Percentiles rank a stretch among this genome's conserved stretches.
phyloP scores from a whole-genome alignment of 2,329 filamentous ascomycete species.

The Endothia cerciana region DNA sequence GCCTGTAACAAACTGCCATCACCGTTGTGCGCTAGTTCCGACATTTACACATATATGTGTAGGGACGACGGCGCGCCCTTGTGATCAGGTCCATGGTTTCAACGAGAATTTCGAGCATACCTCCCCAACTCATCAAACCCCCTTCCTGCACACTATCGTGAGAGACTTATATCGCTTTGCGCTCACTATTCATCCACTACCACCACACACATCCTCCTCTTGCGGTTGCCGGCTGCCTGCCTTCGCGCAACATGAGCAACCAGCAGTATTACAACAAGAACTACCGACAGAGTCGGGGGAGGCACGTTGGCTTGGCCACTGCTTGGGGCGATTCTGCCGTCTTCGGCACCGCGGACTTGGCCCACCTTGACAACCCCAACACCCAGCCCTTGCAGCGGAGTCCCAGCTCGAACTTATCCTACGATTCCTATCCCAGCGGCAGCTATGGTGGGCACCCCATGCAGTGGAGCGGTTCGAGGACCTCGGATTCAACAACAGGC shows the following conservation, averaged over 20 bases:
- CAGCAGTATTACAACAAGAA: not conserved
- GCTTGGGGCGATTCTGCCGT: not conserved
- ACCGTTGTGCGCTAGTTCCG: not conserved
- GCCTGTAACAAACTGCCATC: slow-evolving; percentile 3
- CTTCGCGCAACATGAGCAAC: not conserved
- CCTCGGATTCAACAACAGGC: slow-evolving; percentile 5
- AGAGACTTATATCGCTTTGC: not conserved
- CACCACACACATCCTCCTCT: not conserved
- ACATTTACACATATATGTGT: slow-evolving; percentile 18
- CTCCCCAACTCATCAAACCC: not conserved
- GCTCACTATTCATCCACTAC: not conserved
- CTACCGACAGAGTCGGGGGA: not conserved
- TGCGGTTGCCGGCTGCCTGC: not conserved
- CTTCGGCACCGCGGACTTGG: not conserved
- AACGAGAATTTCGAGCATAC: slow-evolving; percentile 2
- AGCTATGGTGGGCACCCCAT: slow-evolving; percentile 15
- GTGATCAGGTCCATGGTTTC: not conserved
- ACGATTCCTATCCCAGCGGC: not conserved
- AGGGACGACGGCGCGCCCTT: slow-evolving; percentile 7
- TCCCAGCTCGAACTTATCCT: not conserved
- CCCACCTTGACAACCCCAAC: not conserved
- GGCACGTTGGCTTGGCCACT: not conserved
- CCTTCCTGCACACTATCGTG: not conserved
- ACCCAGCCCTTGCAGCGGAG: not conserved
- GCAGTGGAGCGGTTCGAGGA: slow-evolving; percentile 20